These are phyloP conservation scores for Paramecium caudatum DNA, from an alignment of 73 alveolate species.

Conservation along the genomic window DNA sequence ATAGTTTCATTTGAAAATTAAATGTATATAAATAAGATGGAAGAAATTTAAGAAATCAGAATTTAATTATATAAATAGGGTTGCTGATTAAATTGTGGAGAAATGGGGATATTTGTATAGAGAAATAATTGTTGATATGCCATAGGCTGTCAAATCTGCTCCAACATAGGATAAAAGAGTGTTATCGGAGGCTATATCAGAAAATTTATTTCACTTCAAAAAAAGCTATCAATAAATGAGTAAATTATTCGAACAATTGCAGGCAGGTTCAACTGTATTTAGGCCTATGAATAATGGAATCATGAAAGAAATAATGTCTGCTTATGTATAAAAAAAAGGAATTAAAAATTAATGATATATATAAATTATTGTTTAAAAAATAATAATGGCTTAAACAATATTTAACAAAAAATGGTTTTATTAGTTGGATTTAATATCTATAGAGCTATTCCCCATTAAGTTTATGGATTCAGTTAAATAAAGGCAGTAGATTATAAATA, in stretches of 20 bases:
- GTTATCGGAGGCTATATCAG: not conserved
- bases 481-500: not conserved
- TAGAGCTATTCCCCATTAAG: not conserved
- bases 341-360: slow-evolving; percentile 24
- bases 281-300: slow-evolving; percentile 55
- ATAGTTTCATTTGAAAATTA: not conserved
- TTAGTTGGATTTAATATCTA: not conserved
- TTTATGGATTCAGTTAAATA: not conserved
- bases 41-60: slow-evolving; percentile 4
- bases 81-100: not conserved
- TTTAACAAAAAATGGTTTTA: slow-evolving; percentile 15
- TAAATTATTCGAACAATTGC: slow-evolving; percentile 9
- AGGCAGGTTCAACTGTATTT: slow-evolving; percentile 1
- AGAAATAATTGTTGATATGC: not conserved
- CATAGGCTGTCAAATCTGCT: not conserved
- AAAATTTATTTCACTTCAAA: slow-evolving; percentile 17
- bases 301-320: slow-evolving; percentile 49
- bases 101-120: slow-evolving; percentile 44
- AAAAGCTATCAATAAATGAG: not conserved
- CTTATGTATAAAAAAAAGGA: not conserved
- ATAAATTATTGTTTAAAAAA: not conserved
- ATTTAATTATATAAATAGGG: not conserved
- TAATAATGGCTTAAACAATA: slow-evolving; percentile 20
- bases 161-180: slow-evolving; percentile 22
- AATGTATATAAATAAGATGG: slow-evolving; percentile 45